These are phyloP conservation scores for Xylaria palmicola DNA, from an alignment of 495 filamentous ascomycete species.

Conservation along the genomic window DNA sequence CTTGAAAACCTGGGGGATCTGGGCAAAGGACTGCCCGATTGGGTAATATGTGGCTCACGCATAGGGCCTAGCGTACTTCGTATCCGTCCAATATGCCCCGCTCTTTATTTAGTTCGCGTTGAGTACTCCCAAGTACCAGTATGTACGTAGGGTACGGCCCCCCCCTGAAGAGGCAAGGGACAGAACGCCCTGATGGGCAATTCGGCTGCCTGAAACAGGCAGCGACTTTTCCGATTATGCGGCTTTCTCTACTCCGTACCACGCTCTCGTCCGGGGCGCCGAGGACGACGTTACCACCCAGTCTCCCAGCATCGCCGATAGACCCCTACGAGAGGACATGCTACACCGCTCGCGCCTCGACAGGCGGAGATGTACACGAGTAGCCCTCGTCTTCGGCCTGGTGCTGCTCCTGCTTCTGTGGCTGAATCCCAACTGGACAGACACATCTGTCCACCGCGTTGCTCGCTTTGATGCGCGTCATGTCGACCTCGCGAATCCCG, in stretches of 20 bases:
- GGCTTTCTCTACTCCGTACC: not conserved
- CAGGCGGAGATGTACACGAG: slow-evolving; percentile 20
- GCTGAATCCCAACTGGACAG: slow-evolving; percentile 29
- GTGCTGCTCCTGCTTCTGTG: slow-evolving; percentile 18
- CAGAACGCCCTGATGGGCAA: too few relatives aligned
- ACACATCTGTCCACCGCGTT: slow-evolving; percentile 24
- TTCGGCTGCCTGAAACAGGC: too few relatives aligned
- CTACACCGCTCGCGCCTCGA: slow-evolving; percentile 7
- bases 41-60: too few relatives aligned
- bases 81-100: too few relatives aligned
- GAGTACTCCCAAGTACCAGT: too few relatives aligned
- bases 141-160: too few relatives aligned
- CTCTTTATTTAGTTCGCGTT: too few relatives aligned
- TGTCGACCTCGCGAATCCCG: slow-evolving; percentile 16
- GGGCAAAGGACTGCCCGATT: too few relatives aligned
- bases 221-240: too few relatives aligned
- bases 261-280: not conserved
- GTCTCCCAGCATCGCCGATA: not conserved
- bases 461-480: slow-evolving; percentile 15
- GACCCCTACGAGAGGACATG: not conserved
- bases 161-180: too few relatives aligned
- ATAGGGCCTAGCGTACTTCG: too few relatives aligned
- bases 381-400: slow-evolving; percentile 5
- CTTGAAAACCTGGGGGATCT: too few relatives aligned
- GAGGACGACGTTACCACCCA: not conserved